Evolutionary conservation across 257 asterid genomes (phyloP).

Genomic region (Fraxinus cuspidata): DNA sequence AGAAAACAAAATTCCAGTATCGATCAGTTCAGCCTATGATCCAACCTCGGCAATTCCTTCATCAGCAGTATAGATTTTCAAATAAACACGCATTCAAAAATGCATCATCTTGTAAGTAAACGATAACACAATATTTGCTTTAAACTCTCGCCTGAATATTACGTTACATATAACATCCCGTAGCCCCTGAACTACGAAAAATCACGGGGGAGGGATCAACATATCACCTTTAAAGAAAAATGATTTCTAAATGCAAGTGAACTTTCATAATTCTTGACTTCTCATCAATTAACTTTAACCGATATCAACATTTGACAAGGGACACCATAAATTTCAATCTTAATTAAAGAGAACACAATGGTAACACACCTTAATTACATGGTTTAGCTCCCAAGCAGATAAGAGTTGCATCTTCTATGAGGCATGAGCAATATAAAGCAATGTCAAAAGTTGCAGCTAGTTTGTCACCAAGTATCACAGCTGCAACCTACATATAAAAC

Average conservation of each 20-base stretch:
- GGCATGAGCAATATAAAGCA: conserved; percentile 47
- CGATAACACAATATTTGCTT: too few relatives aligned
- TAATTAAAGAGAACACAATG: conserved; percentile 24
- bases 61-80: too few relatives aligned
- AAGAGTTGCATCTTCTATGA: conserved; percentile 33
- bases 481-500: conserved; percentile 90
- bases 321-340: conserved; percentile 28
- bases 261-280: conserved; percentile 5
- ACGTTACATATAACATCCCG: too few relatives aligned
- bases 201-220: not conserved
- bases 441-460: conserved; percentile 13
- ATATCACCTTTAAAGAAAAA: not conserved
- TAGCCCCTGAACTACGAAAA: not conserved
- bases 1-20: not conserved
- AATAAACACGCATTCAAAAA: too few relatives aligned
- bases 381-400: conserved; percentile 29
- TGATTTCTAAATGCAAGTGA: not conserved
- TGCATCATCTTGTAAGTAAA: too few relatives aligned
- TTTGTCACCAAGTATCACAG: conserved; percentile 82
- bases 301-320: conserved; percentile 36
- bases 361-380: conserved; percentile 27
- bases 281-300: not conserved
- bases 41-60: not conserved
- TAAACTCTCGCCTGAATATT: too few relatives aligned
- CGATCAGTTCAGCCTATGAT: not conserved